These are phyloP conservation scores for Fusarium liriodendri DNA, from an alignment of 2,329 filamentous ascomycete species.

Conservation along the genomic window DNA sequence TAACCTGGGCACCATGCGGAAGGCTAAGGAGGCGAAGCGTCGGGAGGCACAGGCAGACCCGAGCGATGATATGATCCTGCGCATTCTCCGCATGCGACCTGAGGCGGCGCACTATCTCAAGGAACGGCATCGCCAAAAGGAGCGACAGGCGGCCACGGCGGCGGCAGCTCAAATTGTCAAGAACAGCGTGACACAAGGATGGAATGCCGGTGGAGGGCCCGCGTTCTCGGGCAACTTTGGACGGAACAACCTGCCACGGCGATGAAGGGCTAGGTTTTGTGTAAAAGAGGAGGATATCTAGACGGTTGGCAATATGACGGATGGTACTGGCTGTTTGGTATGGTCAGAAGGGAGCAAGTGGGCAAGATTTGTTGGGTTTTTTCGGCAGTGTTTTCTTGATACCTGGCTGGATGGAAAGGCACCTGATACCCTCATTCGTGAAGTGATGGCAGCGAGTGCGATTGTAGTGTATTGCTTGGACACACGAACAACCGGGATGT, in stretches of 20 bases:
- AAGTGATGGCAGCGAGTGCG: slow-evolving; percentile 34
- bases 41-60: slow-evolving; percentile 96
- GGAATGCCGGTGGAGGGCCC: slow-evolving; percentile 54
- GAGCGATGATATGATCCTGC: slow-evolving; percentile 96
- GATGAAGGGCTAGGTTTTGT: slow-evolving; percentile 51
- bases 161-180: slow-evolving; percentile 95
- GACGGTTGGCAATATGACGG: neutral
- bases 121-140: slow-evolving; percentile 92
- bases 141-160: slow-evolving; percentile 87
- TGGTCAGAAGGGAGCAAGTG: neutral
- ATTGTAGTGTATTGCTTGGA: slow-evolving; percentile 30
- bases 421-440: slow-evolving; percentile 46
- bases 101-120: slow-evolving; percentile 90
- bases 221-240: slow-evolving; percentile 55
- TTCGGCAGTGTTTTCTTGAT: slow-evolving; percentile 30
- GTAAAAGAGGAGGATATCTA: slow-evolving; percentile 17
- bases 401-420: slow-evolving; percentile 40
- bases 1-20: slow-evolving; percentile 95
- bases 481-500: neutral
- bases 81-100: slow-evolving; percentile 93
- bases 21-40: slow-evolving; percentile 94
- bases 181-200: slow-evolving; percentile 79
- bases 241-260: slow-evolving; percentile 59
- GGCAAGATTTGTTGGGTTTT: slow-evolving; percentile 13
- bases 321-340: neutral